These are phyloP conservation scores for Danielia oregonensis DNA, from an alignment of 805 yeast genomes.

Conservation along the genomic window DNA sequence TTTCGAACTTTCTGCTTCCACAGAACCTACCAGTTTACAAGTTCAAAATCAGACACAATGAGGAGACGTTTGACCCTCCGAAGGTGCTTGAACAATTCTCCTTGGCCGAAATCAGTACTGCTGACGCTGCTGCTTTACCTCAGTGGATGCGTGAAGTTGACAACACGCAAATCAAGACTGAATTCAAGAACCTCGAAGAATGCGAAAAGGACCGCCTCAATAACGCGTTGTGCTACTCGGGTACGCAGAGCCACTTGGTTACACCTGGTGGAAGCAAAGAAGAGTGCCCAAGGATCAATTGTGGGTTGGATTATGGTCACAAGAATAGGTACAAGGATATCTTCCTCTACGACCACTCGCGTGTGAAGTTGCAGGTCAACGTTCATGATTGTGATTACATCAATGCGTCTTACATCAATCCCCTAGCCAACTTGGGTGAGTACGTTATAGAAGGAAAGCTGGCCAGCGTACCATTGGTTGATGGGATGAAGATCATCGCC, in stretches of 20 bases:
- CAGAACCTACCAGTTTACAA: slow-evolving; percentile 24
- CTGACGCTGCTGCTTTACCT: slow-evolving; percentile 11
- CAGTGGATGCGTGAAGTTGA: slow-evolving; percentile 13
- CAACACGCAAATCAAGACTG: slow-evolving; percentile 17
- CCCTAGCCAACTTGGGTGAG: slow-evolving; percentile 1
- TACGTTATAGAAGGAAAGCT: background rate
- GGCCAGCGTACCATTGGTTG: slow-evolving; percentile 5
- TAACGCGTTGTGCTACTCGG: slow-evolving; percentile 7
- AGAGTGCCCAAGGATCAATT: slow-evolving; percentile 46
- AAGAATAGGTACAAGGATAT: slow-evolving; percentile 20
- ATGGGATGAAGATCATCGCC: slow-evolving; percentile 54
- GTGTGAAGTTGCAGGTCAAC: slow-evolving; percentile 17
- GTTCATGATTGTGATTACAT: slow-evolving; percentile 54
- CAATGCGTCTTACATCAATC: slow-evolving; percentile 73
- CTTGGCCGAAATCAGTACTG: slow-evolving; percentile 3
- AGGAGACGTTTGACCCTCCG: slow-evolving; percentile 35
- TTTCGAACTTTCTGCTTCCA: slow-evolving; percentile 56
- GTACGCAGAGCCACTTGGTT: slow-evolving; percentile 3
- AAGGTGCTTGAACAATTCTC: slow-evolving; percentile 7
- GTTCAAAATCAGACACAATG: slow-evolving; percentile 49
- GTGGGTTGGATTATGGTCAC: slow-evolving; percentile 25
- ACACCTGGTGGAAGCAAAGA: slow-evolving; percentile 17
- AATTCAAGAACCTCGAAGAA: slow-evolving; percentile 64
- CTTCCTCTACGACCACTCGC: slow-evolving; percentile 16
- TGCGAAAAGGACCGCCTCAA: slow-evolving; percentile 67